A percentile compares a stretch with the other conserved stretches of the same genome.
These are phyloP conservation scores for Linum trigynum DNA, from an alignment of 345 rosid genomes.

Conservation along the genomic window DNA sequence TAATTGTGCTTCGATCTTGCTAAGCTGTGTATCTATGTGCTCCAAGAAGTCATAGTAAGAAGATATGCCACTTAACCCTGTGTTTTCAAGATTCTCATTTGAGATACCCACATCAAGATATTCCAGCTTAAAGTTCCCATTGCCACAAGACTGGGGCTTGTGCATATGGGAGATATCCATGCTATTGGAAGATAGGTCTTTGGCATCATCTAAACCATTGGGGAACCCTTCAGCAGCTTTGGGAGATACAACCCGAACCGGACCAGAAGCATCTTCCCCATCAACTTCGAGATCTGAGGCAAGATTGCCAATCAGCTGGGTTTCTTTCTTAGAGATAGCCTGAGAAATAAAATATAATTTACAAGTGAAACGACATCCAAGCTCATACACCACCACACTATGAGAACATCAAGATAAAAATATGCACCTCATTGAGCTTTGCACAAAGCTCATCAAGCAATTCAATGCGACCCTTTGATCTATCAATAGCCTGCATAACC, in stretches of 20 bases:
- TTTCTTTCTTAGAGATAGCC: conserved; percentile 73
- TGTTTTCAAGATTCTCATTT: conserved; percentile 22
- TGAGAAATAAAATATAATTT: not conserved
- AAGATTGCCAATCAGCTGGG: conserved; percentile 59
- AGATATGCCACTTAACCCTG: conserved; percentile 25
- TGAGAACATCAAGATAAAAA: not conserved
- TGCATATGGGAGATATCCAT: conserved; percentile 13
- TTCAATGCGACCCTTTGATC: conserved; percentile 61
- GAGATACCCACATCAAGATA: conserved; percentile 13
- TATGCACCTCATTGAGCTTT: conserved; percentile 67
- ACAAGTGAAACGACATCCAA: conserved; percentile 27
- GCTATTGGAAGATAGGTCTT: conserved; percentile 9
- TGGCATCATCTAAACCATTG: conserved; percentile 15
- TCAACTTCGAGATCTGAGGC: conserved; percentile 47
- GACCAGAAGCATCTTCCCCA: conserved; percentile 29
- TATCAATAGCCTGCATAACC: conserved; percentile 70
- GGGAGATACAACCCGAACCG: conserved; percentile 60
- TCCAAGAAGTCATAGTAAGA: conserved; percentile 59
- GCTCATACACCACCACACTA: not conserved
- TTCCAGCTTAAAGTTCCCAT: conserved; percentile 16
- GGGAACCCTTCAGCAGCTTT: conserved; percentile 20
- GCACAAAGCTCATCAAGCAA: conserved; percentile 58
- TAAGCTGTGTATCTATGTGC: conserved; percentile 50
- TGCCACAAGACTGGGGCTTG: conserved; percentile 11
- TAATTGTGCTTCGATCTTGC: conserved; percentile 57